Evolutionary conservation across 345 rosid species (phyloP).

Genomic region (Corymbia maculata): DNA sequence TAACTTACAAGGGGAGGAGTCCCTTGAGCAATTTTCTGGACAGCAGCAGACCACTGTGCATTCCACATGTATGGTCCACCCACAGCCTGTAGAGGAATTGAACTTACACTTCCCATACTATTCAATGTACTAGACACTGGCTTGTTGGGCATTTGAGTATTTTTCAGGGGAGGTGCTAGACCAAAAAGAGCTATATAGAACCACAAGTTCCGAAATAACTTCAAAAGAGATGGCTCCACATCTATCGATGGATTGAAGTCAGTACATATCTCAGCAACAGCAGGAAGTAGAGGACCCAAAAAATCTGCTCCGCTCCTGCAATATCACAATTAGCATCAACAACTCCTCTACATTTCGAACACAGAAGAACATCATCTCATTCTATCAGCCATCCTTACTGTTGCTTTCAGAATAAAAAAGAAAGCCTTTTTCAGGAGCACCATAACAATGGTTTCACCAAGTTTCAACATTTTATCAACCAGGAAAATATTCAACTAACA

Average conservation of each 20-base stretch:
- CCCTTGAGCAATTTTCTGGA: slow-evolving; percentile 90
- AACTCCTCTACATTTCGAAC: neutral
- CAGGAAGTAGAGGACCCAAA: slow-evolving; percentile 93
- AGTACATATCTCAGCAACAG: slow-evolving; percentile 95
- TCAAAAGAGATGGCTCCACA: slow-evolving; percentile 89
- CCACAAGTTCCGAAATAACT: slow-evolving; percentile 97
- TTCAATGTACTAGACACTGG: slow-evolving; percentile 60
- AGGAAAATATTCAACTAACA: neutral
- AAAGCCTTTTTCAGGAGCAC: neutral
- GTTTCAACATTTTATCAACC: neutral
- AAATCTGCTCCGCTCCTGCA: slow-evolving; percentile 98
- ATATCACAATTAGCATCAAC: neutral
- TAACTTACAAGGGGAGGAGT: slow-evolving; percentile 97
- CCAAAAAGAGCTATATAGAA: slow-evolving; percentile 98
- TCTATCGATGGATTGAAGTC: slow-evolving; percentile 83
- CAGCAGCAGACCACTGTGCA: slow-evolving; percentile 71
- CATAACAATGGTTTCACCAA: neutral
- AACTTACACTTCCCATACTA: slow-evolving; percentile 66
- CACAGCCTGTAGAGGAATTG: slow-evolving; percentile 86
- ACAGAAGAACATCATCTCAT: neutral
- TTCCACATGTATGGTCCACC: slow-evolving; percentile 98
- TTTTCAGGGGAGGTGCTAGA: slow-evolving; percentile 84
- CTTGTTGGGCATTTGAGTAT: slow-evolving; percentile 49
- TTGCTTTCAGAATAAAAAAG: neutral
- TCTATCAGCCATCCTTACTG: neutral